These are phyloP conservation scores for Naumovozyma dairenensis DNA, from an alignment of 805 yeast genomes.

Conservation along the genomic window DNA sequence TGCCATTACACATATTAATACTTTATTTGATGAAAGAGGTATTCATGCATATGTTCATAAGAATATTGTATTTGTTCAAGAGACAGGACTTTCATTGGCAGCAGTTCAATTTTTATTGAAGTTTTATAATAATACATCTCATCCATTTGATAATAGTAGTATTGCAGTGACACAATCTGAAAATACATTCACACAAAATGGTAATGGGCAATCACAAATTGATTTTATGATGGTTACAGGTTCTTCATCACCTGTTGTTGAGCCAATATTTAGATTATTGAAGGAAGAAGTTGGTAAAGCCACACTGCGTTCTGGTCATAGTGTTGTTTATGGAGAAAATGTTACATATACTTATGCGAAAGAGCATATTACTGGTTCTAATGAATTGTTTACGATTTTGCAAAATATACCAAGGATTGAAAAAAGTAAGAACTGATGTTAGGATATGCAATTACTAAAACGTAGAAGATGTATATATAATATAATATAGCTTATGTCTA, in stretches of 20 bases:
- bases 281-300: conserved; percentile 33
- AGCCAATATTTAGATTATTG: conserved; percentile 50
- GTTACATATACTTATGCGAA: conserved; percentile 47
- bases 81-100: conserved; percentile 44
- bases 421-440: not conserved
- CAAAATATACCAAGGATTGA: conserved; percentile 7
- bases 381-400: conserved; percentile 52
- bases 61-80: conserved; percentile 63
- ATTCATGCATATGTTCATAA: conserved; percentile 72
- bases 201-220: conserved; percentile 20
- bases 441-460: too few relatives aligned
- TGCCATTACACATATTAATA: conserved; percentile 75
- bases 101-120: conserved; percentile 46
- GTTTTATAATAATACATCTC: conserved; percentile 24
- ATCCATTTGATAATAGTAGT: conserved; percentile 20
- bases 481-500: not conserved
- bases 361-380: conserved; percentile 57
- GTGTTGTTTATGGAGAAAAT: conserved; percentile 47
- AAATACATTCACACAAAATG: conserved; percentile 1
- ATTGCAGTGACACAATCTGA: conserved; percentile 17
- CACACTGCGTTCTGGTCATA: conserved; percentile 38
- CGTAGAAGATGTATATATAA: not conserved
- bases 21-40: conserved; percentile 48
- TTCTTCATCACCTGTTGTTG: conserved; percentile 59
- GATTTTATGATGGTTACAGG: conserved; percentile 51